Conservation (phyloP, 306 rosid species). For the Cucurbita ficifolia region DNA sequence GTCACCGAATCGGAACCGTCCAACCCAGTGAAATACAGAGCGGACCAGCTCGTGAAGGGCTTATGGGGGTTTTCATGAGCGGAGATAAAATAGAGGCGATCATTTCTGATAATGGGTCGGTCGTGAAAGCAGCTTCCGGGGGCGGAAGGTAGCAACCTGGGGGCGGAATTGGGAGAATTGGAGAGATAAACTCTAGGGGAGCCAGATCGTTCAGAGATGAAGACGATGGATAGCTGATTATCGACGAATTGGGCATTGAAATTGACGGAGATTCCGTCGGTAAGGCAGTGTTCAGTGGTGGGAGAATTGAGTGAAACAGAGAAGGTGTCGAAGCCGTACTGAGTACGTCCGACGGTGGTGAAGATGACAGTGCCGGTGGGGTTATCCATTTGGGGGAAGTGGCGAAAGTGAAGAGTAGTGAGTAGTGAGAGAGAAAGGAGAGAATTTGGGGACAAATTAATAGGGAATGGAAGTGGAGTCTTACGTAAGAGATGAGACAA, state of each 20-base stretch:
- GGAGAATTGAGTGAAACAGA: conserved; percentile 2
- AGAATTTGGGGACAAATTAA: neutral
- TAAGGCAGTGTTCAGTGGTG: conserved; percentile 30
- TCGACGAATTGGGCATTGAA: conserved; percentile 58
- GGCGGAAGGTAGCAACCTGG: conserved; percentile 14
- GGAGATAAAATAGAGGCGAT: conserved; percentile 46
- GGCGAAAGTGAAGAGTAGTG: neutral
- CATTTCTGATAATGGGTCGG: conserved; percentile 38
- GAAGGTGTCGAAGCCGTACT: conserved; percentile 74
- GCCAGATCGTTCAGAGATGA: conserved; percentile 61
- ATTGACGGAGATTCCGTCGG: conserved; percentile 64
- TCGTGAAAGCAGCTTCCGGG: conserved; percentile 43
- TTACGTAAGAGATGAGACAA: neutral
- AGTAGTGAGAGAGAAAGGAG: neutral
- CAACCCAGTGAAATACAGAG: conserved; percentile 33
- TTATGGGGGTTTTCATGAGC: conserved; percentile 33
- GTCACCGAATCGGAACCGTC: neutral
- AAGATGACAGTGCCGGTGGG: conserved; percentile 46
- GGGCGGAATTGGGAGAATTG: conserved; percentile 17
- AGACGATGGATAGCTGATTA: conserved; percentile 21
- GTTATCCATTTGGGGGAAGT: conserved; percentile 12
- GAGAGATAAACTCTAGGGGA: conserved; percentile 28
- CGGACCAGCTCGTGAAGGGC: conserved; percentile 34
- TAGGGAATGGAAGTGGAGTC: neutral
- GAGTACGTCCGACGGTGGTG: conserved; percentile 37